Evolutionary conservation across 1,284 basidiomycete species (phyloP).

Genomic region (Hortiboletus rubellus): DNA sequence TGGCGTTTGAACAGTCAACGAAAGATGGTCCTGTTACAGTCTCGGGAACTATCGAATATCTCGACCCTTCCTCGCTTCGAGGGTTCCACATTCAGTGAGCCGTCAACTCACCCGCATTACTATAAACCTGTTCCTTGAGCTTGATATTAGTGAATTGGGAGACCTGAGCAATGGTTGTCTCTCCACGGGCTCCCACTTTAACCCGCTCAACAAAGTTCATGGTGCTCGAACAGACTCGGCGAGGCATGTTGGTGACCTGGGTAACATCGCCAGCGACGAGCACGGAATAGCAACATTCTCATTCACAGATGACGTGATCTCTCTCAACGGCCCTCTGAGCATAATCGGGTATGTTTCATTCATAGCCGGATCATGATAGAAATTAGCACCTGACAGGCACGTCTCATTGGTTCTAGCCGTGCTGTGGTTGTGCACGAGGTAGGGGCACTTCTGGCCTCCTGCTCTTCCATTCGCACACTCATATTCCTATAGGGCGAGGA

Average conservation of each 20-base stretch:
- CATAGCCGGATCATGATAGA: conserved; percentile 2
- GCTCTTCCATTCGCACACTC: conserved; percentile 12
- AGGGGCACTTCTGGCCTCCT: conserved; percentile 16
- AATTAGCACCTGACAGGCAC: conserved; percentile 7
- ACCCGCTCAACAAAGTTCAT: conserved; percentile 66
- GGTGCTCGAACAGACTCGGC: conserved; percentile 58
- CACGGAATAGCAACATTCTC: conserved; percentile 59
- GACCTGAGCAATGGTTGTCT: conserved; percentile 68
- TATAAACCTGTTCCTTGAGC: neutral
- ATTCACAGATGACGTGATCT: conserved; percentile 61
- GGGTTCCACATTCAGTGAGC: conserved; percentile 82
- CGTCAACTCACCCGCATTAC: conserved; percentile 3
- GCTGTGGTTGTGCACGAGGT: conserved; percentile 66
- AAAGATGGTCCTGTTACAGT: conserved; percentile 58
- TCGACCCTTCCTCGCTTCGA: conserved; percentile 58
- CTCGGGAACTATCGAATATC: conserved; percentile 59
- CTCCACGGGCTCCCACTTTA: conserved; percentile 76
- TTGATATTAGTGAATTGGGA: conserved; percentile 56
- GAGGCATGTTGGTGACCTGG: conserved; percentile 79
- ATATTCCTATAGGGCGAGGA: conserved; percentile 55
- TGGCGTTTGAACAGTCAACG: conserved; percentile 62
- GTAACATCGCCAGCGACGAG: conserved; percentile 67
- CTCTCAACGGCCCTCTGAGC: conserved; percentile 68
- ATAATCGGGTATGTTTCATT: conserved; percentile 60
- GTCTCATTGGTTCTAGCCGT: conserved; percentile 39